Percentiles rank a stretch among this genome's conserved stretches.
Conservation (phyloP, 768 basidiomycete species). For the Lenzites betulinus region DNA sequence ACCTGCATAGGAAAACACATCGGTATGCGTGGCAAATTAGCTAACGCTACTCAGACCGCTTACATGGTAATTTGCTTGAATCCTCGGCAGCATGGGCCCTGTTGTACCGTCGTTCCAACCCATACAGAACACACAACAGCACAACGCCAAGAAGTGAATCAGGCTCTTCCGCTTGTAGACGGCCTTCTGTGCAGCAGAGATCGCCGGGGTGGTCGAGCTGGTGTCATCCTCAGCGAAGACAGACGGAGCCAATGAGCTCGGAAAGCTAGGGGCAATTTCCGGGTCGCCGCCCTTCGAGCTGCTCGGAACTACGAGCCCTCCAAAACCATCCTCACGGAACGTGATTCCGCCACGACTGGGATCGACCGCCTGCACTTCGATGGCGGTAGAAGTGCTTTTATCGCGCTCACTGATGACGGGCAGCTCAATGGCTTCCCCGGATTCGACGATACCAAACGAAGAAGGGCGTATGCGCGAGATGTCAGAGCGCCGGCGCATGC, state of each 20-base stretch:
- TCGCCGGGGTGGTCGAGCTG: constrained; percentile 14
- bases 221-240: constrained; percentile 1
- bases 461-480: constrained; percentile 14
- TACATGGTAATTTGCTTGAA: constrained; percentile 59
- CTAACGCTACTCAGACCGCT: not conserved
- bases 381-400: not conserved
- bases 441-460: not conserved
- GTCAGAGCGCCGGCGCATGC: constrained; percentile 21
- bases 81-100: constrained; percentile 73
- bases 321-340: constrained; percentile 6
- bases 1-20: constrained; percentile 33
- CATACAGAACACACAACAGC: constrained; percentile 56
- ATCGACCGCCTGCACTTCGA: not conserved
- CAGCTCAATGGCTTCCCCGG: constrained; percentile 15
- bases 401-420: not conserved
- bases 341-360: not conserved
- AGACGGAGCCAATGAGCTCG: constrained; percentile 18
- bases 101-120: constrained; percentile 82
- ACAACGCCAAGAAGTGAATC: constrained; percentile 56
- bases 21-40: not conserved
- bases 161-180: constrained; percentile 16
- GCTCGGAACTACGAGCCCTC: not conserved
- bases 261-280: constrained; percentile 19
- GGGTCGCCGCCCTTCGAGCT: constrained; percentile 4
- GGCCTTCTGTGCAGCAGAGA: constrained; percentile 19